Evolutionary conservation across 1,139 yeast species (phyloP).

Genomic region (Sporopachydermia cereana): DNA sequence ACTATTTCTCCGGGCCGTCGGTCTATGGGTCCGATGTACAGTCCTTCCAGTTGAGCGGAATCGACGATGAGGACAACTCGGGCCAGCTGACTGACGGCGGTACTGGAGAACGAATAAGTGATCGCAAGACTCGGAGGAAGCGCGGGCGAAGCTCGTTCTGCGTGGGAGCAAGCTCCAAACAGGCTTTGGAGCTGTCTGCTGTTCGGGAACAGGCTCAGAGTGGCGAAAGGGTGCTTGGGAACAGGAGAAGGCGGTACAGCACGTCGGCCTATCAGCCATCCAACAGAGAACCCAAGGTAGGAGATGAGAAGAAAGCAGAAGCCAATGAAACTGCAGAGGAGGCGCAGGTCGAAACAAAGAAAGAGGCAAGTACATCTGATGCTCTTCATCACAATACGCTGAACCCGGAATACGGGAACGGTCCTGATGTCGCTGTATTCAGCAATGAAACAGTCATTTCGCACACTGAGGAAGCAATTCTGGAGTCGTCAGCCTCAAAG

Average conservation of each 20-base stretch:
- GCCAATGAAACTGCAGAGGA: too few relatives aligned
- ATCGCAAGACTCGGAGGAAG: too few relatives aligned
- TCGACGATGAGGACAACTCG: slow-evolving; percentile 9
- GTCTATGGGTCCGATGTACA: slow-evolving; percentile 17
- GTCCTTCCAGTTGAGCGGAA: slow-evolving; percentile 11
- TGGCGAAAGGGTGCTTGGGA: too few relatives aligned
- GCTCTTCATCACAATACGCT: too few relatives aligned
- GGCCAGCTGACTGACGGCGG: neutral
- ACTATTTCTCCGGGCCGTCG: slow-evolving; percentile 29
- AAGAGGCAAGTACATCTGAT: too few relatives aligned
- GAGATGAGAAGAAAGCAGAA: too few relatives aligned
- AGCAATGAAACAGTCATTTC: neutral
- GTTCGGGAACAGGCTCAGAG: neutral
- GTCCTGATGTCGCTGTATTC: neutral
- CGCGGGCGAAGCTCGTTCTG: neutral
- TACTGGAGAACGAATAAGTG: too few relatives aligned
- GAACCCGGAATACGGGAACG: neutral
- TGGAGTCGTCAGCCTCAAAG: too few relatives aligned
- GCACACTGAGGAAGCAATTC: too few relatives aligned
- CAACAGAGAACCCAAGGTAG: too few relatives aligned
- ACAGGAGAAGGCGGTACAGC: neutral
- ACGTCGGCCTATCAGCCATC: neutral
- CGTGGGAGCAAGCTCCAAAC: neutral
- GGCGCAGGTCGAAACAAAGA: too few relatives aligned
- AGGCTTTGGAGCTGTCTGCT: neutral